Evolutionary conservation across 1,284 basidiomycete species (phyloP), one percentile per base, ranked within the genome.

Genomic region (Ustilago esculenta): DNA sequence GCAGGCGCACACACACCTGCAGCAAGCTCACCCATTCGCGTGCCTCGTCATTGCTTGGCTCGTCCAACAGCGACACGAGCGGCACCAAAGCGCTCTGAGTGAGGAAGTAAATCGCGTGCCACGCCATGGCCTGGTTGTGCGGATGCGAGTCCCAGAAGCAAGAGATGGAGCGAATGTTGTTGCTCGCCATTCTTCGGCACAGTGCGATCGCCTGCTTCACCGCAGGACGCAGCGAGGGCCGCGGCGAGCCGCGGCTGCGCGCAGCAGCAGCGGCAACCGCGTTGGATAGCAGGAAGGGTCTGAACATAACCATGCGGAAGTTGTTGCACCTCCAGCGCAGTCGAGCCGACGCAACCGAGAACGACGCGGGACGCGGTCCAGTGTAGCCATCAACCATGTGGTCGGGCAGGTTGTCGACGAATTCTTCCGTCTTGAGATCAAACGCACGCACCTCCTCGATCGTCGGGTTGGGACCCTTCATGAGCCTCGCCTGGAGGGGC

Each of bases 251-350:
- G 11, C 58, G 50, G 33, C 45, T 49, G 20, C 68, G 50, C 10
- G 68, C 68, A 23, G 63, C 49, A 14, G 68, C 63, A 15, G 68
- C 68, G 14, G 61, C 54, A 6, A 71, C 61, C 2, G 68, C 63
- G 21, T 56, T 61, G 8, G 68, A 71, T 12, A 71, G 68, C 47
- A 71, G 35, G 51, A 71, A 71, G 20, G 68, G 68, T 27, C 68
- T 53, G 58, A 71, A 71, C 58, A 66, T 71, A 51, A 71, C 60
- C 68, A 71, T 71, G 40, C 68, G 61, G 36, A 71, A 65, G 58
- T 71, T 71, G 54, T 66, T 66, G 63, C 61, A 66, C 35, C 63
- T 56, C 68, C 68, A 71, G 32, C 68, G 53, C 20, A 71, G 40
- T 10, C 63, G 57, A 2, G 56, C 64, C 30, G 68, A 57, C n/a